Conservation (phyloP, 441 rosid species). For the Francoa sonchifolia region DNA sequence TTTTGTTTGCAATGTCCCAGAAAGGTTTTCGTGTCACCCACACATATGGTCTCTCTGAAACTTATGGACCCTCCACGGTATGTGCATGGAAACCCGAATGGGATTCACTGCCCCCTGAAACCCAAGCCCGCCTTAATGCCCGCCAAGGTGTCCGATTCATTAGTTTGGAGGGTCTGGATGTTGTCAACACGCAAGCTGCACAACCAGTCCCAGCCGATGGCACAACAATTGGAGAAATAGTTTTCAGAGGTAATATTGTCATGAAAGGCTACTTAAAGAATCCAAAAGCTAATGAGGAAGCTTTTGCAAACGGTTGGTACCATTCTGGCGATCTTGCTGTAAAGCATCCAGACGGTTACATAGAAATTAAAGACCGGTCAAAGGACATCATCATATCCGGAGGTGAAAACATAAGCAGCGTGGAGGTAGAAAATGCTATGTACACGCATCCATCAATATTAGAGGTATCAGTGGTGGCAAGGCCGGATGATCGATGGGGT, state of each 20-base stretch:
- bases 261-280: constrained; percentile 89
- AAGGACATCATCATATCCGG: constrained; percentile 87
- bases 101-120: constrained; percentile 61
- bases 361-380: constrained; percentile 78
- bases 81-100: constrained; percentile 92
- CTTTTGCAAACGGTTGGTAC: constrained; percentile 77
- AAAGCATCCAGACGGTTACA: constrained; percentile 75
- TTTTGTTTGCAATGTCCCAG: constrained; percentile 56
- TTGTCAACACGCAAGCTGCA: constrained; percentile 46
- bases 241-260: constrained; percentile 64
- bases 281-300: constrained; percentile 62
- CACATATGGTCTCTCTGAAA: constrained; percentile 87
- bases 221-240: constrained; percentile 68
- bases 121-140: constrained; percentile 73
- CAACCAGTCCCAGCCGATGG: constrained; percentile 77
- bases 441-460: constrained; percentile 63
- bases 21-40: constrained; percentile 71
- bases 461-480: constrained; percentile 81
- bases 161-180: constrained; percentile 63
- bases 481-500: constrained; percentile 75
- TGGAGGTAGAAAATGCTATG: constrained; percentile 57
- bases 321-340: constrained; percentile 81
- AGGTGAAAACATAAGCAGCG: constrained; percentile 85
- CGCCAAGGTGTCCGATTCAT: constrained; percentile 82
- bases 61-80: constrained; percentile 70